Evolutionary conservation across 768 basidiomycete genomes (phyloP).

Genomic region (Termitomyces sp.): DNA sequence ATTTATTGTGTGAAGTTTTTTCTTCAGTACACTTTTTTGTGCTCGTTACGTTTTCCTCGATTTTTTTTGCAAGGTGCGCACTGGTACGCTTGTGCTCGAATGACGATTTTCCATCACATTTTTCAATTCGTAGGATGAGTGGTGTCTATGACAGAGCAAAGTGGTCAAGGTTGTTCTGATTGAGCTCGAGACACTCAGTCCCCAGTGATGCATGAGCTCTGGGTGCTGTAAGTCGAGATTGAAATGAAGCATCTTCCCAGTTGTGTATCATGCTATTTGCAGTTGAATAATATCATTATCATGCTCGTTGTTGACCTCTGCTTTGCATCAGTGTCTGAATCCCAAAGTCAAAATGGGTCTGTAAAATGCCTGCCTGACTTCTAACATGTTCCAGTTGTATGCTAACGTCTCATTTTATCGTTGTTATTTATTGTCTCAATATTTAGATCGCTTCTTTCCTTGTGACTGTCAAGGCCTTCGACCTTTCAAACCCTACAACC

Average conservation of each 20-base stretch:
- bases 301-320: not conserved
- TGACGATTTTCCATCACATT: no score
- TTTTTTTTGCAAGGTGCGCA: no score
- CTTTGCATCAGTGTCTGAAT: not conserved
- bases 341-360: not conserved
- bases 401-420: not conserved
- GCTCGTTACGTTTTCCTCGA: not conserved
- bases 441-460: not conserved
- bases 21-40: not conserved
- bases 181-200: not conserved
- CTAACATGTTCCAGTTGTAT: not conserved
- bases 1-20: conserved; percentile 9
- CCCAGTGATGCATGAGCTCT: not conserved
- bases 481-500: not conserved
- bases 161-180: not conserved
- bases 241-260: no score
- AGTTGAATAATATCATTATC: not conserved
- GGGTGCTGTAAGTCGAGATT: not conserved
- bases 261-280: not conserved
- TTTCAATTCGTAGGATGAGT: no score
- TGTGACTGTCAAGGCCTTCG: not conserved
- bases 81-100: no score
- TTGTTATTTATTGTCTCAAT: not conserved
- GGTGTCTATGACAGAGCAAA: not conserved
- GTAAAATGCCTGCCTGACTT: not conserved